Percentiles rank a stretch among this genome's conserved stretches.
phyloP scores from a whole-genome alignment of 2,329 filamentous ascomycete genomes.

The Ophiosphaerella herpotricha region DNA sequence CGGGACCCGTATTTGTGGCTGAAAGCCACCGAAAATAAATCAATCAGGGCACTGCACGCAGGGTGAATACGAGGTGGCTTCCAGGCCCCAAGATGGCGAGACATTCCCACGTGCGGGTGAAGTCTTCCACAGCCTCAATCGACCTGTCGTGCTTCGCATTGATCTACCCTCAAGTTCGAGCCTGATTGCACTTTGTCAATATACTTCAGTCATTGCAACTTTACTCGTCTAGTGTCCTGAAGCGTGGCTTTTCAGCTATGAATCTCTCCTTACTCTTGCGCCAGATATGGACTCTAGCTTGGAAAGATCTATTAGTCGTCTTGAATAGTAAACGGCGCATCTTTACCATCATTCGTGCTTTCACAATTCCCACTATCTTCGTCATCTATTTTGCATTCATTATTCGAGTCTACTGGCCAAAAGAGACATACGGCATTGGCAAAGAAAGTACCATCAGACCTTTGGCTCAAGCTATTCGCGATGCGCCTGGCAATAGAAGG shows the following conservation, averaged over 20 bases:
- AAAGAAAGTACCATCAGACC: constrained; percentile 62
- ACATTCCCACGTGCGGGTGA: neutral
- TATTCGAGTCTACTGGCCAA: constrained; percentile 74
- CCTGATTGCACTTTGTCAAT: neutral
- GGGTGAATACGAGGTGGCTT: constrained; percentile 7
- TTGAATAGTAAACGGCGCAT: constrained; percentile 54
- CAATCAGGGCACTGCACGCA: neutral
- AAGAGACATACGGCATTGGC: constrained; percentile 71
- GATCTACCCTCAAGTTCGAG: neutral
- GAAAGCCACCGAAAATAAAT: neutral
- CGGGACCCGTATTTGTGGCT: neutral
- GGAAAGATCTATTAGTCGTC: constrained; percentile 59
- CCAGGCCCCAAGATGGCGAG: constrained; percentile 2
- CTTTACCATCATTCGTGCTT: constrained; percentile 57
- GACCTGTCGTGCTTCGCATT: constrained; percentile 11
- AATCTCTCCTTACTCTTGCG: constrained; percentile 38
- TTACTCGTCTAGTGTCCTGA: too few species aligned
- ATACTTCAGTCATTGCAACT: too few species aligned
- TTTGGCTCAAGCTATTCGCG: constrained; percentile 64
- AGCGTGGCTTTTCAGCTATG: constrained; percentile 6
- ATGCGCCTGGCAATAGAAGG: constrained; percentile 61
- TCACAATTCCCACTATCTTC: constrained; percentile 58
- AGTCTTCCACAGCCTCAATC: constrained; percentile 5
- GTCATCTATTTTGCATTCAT: constrained; percentile 46
- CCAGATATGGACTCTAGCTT: constrained; percentile 57